phyloP scores from a whole-genome alignment of 192 early-diverging fungal genomes.

The Coemansia javaensis region DNA sequence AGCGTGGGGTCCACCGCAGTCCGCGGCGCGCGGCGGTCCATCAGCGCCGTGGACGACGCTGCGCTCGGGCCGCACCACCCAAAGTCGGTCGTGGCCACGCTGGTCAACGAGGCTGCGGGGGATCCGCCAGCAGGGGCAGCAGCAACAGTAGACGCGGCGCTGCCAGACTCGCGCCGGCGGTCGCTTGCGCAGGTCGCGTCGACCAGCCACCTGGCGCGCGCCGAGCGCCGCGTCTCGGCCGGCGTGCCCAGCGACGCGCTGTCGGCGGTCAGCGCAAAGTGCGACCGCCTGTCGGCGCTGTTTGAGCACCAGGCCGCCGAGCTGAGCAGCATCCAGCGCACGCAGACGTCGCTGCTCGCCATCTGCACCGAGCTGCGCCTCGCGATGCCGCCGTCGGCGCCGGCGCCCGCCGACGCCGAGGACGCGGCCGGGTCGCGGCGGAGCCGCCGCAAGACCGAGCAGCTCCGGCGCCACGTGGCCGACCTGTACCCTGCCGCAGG shows the following conservation, averaged over 20 bases:
- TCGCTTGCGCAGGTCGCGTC: conserved; percentile 14
- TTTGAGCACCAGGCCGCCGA: conserved; percentile 35
- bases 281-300: conserved; percentile 35
- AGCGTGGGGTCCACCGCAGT: conserved; percentile 20
- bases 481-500: conserved; percentile 13
- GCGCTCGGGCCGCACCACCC: conserved; percentile 26
- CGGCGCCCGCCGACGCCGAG: background rate
- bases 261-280: conserved; percentile 37
- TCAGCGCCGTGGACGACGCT: conserved; percentile 33
- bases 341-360: conserved; percentile 29
- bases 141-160: background rate
- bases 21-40: conserved; percentile 27
- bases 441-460: conserved; percentile 41
- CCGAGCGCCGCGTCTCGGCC: conserved; percentile 38
- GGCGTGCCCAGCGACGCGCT: conserved; percentile 39
- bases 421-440: conserved; percentile 11
- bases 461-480: conserved; percentile 26
- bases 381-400: background rate
- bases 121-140: too few relatives aligned
- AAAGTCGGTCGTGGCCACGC: conserved; percentile 42
- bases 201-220: conserved; percentile 22
- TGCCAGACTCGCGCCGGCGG: conserved; percentile 17
- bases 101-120: conserved; percentile 35
- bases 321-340: conserved; percentile 13
- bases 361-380: conserved; percentile 24